Percentiles rank a stretch among this genome's conserved stretches.
phyloP scores from a whole-genome alignment of 179 eudicot genomes.

The Spergularia azorica region DNA sequence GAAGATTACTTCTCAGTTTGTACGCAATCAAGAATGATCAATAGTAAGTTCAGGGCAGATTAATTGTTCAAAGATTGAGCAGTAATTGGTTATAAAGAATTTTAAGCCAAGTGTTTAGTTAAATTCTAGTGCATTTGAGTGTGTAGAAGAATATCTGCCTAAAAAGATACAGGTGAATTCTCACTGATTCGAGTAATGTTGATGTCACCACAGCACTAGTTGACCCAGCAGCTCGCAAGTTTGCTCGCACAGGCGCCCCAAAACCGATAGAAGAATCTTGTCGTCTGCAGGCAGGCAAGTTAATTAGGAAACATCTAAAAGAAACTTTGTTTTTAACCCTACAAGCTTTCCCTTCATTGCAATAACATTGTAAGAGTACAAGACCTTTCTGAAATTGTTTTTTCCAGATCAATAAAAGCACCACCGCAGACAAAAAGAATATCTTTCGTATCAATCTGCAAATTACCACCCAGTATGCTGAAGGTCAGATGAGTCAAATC shows the following conservation, averaged over 20 bases:
- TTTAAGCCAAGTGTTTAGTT: not conserved
- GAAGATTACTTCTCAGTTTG: not conserved
- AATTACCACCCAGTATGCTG: conserved; percentile 16
- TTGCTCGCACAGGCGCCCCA: conserved; percentile 97
- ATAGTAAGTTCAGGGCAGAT: conserved; percentile 8
- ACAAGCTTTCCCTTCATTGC: not conserved
- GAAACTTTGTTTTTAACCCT: not conserved
- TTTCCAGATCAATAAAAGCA: conserved; percentile 88
- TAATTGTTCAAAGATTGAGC: not conserved
- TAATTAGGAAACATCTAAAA: conserved; percentile 13
- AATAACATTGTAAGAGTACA: conserved; percentile 15
- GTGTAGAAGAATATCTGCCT: not conserved
- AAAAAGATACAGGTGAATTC: conserved; percentile 4
- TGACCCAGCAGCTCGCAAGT: conserved; percentile 69
- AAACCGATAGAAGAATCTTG: conserved; percentile 98
- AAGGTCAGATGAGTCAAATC: not conserved
- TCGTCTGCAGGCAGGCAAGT: conserved; percentile 45
- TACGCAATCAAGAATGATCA: not conserved
- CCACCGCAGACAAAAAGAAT: conserved; percentile 97
- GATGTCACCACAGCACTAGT: conserved; percentile 67
- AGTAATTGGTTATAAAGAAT: not conserved
- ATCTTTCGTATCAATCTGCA: conserved; percentile 91
- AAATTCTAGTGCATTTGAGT: not conserved
- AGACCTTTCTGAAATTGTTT: conserved; percentile 93
- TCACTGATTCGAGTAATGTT: conserved; percentile 58